Percentiles rank a stretch among this genome's conserved stretches.
Evolutionary conservation across 345 rosid species (phyloP).

Genomic region (Alliaria petiolata): DNA sequence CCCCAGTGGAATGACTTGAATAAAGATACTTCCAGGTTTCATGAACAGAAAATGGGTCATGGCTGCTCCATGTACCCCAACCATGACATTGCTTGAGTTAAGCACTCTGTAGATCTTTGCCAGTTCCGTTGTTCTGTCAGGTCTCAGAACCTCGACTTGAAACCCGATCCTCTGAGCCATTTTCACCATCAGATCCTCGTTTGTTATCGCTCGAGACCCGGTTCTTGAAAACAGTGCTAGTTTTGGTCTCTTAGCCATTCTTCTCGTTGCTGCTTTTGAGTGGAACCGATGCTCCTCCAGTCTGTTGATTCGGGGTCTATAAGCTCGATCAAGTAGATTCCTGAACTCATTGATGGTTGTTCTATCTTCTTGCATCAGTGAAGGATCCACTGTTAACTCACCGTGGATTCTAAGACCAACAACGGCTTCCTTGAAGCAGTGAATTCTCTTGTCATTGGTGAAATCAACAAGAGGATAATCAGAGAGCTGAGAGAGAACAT

Average conservation of each 20-base stretch:
- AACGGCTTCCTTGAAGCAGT: slow-evolving; percentile 78
- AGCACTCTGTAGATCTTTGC: slow-evolving; percentile 60
- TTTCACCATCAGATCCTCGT: slow-evolving; percentile 54
- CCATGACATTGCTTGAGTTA: slow-evolving; percentile 73
- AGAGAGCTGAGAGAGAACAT: slow-evolving; percentile 60
- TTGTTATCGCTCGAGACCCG: slow-evolving; percentile 62
- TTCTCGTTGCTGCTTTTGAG: not conserved
- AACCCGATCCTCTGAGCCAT: slow-evolving; percentile 68
- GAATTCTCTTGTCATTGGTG: slow-evolving; percentile 57
- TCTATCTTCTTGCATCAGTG: slow-evolving; percentile 36
- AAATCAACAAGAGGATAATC: slow-evolving; percentile 57
- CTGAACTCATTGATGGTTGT: slow-evolving; percentile 51
- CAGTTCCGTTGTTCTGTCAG: slow-evolving; percentile 53
- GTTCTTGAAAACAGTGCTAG: slow-evolving; percentile 60
- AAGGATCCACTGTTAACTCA: slow-evolving; percentile 61
- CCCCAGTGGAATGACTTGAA: slow-evolving; percentile 75
- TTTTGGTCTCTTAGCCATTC: slow-evolving; percentile 44
- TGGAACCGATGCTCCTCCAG: slow-evolving; percentile 35
- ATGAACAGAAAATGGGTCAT: slow-evolving; percentile 84
- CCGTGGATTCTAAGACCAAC: slow-evolving; percentile 75
- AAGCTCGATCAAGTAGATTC: slow-evolving; percentile 57
- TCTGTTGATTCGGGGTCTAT: slow-evolving; percentile 46
- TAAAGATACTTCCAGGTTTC: slow-evolving; percentile 62
- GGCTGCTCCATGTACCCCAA: slow-evolving; percentile 91
- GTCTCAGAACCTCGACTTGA: slow-evolving; percentile 53